These are phyloP conservation scores for Lophium mytilinum DNA, from an alignment of 495 filamentous ascomycete species.

Conservation along the genomic window DNA sequence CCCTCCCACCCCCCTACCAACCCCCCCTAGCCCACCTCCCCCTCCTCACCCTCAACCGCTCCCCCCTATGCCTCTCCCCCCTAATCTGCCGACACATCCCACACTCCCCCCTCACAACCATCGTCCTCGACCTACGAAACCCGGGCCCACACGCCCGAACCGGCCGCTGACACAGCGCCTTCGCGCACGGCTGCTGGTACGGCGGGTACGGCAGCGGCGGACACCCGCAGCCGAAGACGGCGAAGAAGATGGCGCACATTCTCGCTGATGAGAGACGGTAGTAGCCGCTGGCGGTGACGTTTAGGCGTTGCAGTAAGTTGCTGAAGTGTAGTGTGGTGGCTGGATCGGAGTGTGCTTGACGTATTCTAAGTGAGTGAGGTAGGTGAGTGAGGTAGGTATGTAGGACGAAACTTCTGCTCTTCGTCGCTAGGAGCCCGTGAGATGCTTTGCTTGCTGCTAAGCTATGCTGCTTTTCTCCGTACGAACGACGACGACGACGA, in stretches of 20 bases:
- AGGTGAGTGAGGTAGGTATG: too few relatives aligned
- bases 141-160: slow-evolving; percentile 11
- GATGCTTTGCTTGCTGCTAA: too few relatives aligned
- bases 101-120: background rate
- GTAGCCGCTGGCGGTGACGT: too few relatives aligned
- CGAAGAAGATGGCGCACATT: slow-evolving; percentile 17
- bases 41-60: slow-evolving; percentile 4
- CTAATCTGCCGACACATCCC: slow-evolving; percentile 12
- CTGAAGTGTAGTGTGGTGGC: too few relatives aligned
- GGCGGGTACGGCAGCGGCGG: slow-evolving; percentile 8
- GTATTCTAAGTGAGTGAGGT: too few relatives aligned
- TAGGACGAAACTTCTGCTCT: too few relatives aligned
- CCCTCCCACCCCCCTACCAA: too few relatives aligned
- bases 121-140: background rate
- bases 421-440: too few relatives aligned
- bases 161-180: background rate
- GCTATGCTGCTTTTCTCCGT: too few relatives aligned
- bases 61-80: slow-evolving; percentile 3
- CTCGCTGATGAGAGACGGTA: background rate
- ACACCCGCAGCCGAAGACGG: slow-evolving; percentile 12
- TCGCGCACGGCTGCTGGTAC: slow-evolving; percentile 3
- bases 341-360: too few relatives aligned
- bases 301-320: too few relatives aligned
- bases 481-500: too few relatives aligned
- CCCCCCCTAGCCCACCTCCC: background rate